phyloP scores from a whole-genome alignment of 169 alveolate genomes.

The Cryptosporidium viatorum region DNA sequence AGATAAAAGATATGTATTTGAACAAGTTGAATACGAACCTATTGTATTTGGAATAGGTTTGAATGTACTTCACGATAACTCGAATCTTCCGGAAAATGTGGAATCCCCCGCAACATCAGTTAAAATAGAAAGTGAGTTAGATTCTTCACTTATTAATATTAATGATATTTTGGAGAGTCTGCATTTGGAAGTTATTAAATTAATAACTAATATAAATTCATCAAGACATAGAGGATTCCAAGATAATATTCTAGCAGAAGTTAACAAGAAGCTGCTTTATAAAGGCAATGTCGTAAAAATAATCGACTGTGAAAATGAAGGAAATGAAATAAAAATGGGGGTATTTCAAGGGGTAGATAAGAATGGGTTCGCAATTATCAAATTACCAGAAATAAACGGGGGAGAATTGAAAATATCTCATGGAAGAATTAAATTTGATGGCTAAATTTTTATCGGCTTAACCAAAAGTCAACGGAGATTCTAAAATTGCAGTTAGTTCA shows the following conservation, averaged over 20 bases:
- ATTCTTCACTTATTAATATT: not conserved
- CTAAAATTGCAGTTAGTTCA: constrained; percentile 55
- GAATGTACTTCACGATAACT: constrained; percentile 50
- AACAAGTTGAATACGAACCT: constrained; percentile 40
- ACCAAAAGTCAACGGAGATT: constrained; percentile 18
- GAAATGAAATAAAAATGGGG: constrained; percentile 16
- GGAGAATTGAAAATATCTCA: constrained; percentile 24
- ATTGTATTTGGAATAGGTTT: constrained; percentile 67
- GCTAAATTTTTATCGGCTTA: not conserved
- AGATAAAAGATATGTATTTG: constrained; percentile 39
- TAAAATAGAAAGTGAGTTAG: constrained; percentile 27
- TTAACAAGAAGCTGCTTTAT: constrained; percentile 21
- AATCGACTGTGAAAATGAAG: not conserved
- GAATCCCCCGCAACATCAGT: constrained; percentile 65
- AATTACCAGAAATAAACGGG: not conserved
- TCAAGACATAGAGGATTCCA: not conserved
- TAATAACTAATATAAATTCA: not conserved
- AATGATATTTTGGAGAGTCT: constrained; percentile 20
- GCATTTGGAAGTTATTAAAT: constrained; percentile 64
- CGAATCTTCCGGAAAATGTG: constrained; percentile 33
- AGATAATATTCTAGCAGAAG: constrained; percentile 9
- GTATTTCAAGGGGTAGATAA: constrained; percentile 50
- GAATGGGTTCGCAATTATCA: constrained; percentile 59
- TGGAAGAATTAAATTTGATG: constrained; percentile 51
- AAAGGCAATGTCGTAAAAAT: constrained; percentile 28